phyloP scores from a whole-genome alignment of 2,329 filamentous ascomycete genomes.

The Colletotrichum musicola region DNA sequence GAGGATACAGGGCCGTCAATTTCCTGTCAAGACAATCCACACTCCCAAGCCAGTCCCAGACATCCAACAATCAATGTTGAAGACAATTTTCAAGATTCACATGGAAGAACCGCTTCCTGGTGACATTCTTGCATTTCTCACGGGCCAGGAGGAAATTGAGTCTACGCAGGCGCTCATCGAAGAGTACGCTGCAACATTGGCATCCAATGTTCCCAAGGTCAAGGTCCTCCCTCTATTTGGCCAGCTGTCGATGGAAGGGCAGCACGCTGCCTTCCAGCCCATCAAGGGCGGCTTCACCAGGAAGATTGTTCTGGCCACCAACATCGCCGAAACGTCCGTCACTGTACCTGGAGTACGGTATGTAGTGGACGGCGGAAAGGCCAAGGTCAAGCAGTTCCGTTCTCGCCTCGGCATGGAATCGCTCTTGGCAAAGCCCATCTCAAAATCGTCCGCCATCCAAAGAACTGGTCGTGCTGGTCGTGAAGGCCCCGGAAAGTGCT shows the following conservation, averaged over 20 bases:
- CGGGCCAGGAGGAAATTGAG: slow-evolving; percentile 94
- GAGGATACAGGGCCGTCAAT: slow-evolving; percentile 88
- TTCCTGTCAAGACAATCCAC: slow-evolving; percentile 83
- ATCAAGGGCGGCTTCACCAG: slow-evolving; percentile 78
- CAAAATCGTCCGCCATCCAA: slow-evolving; percentile 92
- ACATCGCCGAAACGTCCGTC: slow-evolving; percentile 98
- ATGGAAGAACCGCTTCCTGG: slow-evolving; percentile 90
- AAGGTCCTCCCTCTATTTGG: slow-evolving; percentile 87
- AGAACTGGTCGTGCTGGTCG: slow-evolving; percentile 91
- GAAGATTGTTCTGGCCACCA: slow-evolving; percentile 93
- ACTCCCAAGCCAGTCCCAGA: slow-evolving; percentile 81
- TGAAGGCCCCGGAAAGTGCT: slow-evolving; percentile 92
- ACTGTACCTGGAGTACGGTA: slow-evolving; percentile 93
- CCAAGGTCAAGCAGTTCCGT: slow-evolving; percentile 93
- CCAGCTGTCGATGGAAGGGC: slow-evolving; percentile 86
- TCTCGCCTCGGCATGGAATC: slow-evolving; percentile 89
- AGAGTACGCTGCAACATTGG: slow-evolving; percentile 80
- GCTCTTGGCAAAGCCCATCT: slow-evolving; percentile 89
- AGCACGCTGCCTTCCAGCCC: slow-evolving; percentile 87
- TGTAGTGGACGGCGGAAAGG: slow-evolving; percentile 93
- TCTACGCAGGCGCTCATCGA: slow-evolving; percentile 83
- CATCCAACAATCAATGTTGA: slow-evolving; percentile 84
- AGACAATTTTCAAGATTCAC: slow-evolving; percentile 88
- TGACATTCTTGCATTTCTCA: slow-evolving; percentile 92
- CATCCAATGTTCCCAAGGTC: slow-evolving; percentile 79